phyloP scores from a whole-genome alignment of 306 rosid genomes.

The Arachis hypogaea region DNA sequence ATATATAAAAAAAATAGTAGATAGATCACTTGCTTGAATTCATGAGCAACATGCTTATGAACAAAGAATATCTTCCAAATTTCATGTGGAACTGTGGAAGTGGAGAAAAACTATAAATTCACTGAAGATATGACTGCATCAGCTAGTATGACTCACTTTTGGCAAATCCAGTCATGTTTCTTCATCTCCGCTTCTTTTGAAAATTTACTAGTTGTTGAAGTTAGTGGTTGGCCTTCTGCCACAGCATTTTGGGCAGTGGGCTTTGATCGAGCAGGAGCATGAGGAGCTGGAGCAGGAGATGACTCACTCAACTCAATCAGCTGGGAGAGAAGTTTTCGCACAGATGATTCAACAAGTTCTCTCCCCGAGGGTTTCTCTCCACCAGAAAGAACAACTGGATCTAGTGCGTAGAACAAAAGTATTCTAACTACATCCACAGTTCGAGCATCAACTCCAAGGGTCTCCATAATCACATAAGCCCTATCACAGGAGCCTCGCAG shows the following conservation, averaged over 20 bases:
- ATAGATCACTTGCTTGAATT: not conserved
- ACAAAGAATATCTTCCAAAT: constrained; percentile 10
- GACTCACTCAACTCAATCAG: constrained; percentile 69
- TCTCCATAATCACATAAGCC: constrained; percentile 78
- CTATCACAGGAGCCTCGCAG: constrained; percentile 91
- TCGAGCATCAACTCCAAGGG: constrained; percentile 67
- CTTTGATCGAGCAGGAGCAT: constrained; percentile 48
- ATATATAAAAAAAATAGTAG: not conserved
- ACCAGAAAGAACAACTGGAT: constrained; percentile 71
- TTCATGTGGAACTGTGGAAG: constrained; percentile 30
- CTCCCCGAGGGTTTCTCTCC: constrained; percentile 72
- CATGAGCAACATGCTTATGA: too few species aligned
- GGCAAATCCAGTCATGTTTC: constrained; percentile 90
- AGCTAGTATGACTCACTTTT: constrained; percentile 62
- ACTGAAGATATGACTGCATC: constrained; percentile 20
- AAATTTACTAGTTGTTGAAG: constrained; percentile 32
- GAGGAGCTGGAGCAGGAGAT: constrained; percentile 56
- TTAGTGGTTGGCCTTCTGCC: constrained; percentile 38
- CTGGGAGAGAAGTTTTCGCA: constrained; percentile 73
- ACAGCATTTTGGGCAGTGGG: constrained; percentile 37
- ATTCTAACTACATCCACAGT: constrained; percentile 90
- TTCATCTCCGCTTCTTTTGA: constrained; percentile 62
- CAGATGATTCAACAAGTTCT: constrained; percentile 71
- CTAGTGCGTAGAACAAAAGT: constrained; percentile 75
- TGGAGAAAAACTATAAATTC: not conserved